Evolutionary conservation across 495 filamentous ascomycete species (phyloP).

Genomic region (Penicillium roqueforti): DNA sequence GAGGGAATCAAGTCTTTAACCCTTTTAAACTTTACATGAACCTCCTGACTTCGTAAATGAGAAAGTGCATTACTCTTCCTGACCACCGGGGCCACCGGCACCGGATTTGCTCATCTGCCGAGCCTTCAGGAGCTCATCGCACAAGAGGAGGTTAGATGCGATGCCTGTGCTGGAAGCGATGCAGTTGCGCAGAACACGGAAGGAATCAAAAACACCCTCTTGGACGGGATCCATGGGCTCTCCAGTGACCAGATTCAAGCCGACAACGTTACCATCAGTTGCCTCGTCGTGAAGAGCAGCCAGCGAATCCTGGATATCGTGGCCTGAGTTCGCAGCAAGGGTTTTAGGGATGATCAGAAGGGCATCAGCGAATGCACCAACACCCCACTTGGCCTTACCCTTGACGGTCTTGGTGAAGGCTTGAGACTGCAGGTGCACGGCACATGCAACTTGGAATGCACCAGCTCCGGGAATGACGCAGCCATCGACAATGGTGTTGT

Average conservation of each 20-base stretch:
- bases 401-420: slow-evolving; percentile 81
- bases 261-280: slow-evolving; percentile 77
- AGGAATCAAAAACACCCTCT: slow-evolving; percentile 92
- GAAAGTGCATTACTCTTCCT: slow-evolving; percentile 41
- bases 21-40: slow-evolving; percentile 30
- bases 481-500: slow-evolving; percentile 97
- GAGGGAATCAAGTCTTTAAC: slow-evolving; percentile 13
- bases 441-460: slow-evolving; percentile 93
- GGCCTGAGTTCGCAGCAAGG: slow-evolving; percentile 90
- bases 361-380: slow-evolving; percentile 90
- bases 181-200: slow-evolving; percentile 87
- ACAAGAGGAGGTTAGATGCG: slow-evolving; percentile 89
- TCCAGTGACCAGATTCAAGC: slow-evolving; percentile 79
- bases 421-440: slow-evolving; percentile 80
- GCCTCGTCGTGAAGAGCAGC: slow-evolving; percentile 82
- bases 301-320: slow-evolving; percentile 91
- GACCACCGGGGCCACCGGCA: slow-evolving; percentile 39
- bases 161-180: slow-evolving; percentile 93
- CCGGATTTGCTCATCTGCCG: slow-evolving; percentile 73
- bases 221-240: slow-evolving; percentile 95
- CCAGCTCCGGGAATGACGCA: slow-evolving; percentile 93
- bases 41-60: slow-evolving; percentile 21
- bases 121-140: slow-evolving; percentile 96
- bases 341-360: slow-evolving; percentile 95
- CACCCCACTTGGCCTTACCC: slow-evolving; percentile 95